phyloP scores from a whole-genome alignment of 2,329 filamentous ascomycete genomes.

The Trichoderma sp. region DNA sequence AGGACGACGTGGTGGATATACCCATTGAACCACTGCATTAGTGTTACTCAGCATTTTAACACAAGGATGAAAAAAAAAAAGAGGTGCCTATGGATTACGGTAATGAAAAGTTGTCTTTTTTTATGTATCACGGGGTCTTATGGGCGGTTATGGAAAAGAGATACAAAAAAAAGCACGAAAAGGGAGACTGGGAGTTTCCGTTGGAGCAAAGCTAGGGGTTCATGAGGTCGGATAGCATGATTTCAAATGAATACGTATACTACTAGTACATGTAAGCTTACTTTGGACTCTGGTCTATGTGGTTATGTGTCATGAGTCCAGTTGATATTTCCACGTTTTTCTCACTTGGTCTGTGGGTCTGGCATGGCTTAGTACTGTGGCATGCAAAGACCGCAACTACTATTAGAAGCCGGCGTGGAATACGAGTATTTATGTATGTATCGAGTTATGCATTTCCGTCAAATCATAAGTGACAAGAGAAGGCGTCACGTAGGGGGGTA shows the following conservation, averaged over 20 bases:
- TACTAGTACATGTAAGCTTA: slow-evolving; percentile 14
- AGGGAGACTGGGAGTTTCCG: background rate
- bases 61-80: slow-evolving; percentile 10
- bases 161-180: background rate
- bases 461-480: background rate
- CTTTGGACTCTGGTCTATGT: background rate
- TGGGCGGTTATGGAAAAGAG: background rate
- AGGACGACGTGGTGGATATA: slow-evolving; percentile 18
- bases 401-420: background rate
- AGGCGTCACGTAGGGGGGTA: background rate
- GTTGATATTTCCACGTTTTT: background rate
- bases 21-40: slow-evolving; percentile 16
- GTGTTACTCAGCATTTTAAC: slow-evolving; percentile 2
- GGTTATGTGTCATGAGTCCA: background rate
- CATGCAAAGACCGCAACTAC: background rate
- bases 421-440: background rate
- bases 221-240: background rate
- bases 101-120: slow-evolving; percentile 17
- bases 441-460: background rate
- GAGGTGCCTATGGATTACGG: background rate
- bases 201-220: background rate
- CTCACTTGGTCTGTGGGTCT: background rate
- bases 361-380: background rate
- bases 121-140: background rate
- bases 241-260: slow-evolving; percentile 2